Base-by-base conservation (phyloP, 2,329 filamentous ascomycete species). In the Trichophyton benhamiae region DNA sequence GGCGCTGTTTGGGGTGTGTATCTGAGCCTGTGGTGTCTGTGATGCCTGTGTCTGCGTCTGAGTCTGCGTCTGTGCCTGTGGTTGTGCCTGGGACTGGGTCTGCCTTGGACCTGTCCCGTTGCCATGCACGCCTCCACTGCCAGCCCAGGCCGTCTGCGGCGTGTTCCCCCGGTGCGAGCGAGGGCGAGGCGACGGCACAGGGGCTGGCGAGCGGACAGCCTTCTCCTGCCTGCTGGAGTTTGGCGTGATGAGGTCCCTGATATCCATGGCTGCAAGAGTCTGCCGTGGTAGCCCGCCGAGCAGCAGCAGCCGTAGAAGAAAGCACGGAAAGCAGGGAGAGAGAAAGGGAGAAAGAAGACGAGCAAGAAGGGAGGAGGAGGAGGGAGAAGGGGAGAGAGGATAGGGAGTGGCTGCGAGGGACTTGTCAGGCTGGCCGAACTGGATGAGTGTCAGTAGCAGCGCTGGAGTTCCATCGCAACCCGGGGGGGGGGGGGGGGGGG, bases 221-320 rank as follows among this genome's bases (percentile, higher is more conserved):
- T 55, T 55, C 15, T 55, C 49, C 49, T 33, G 49, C 17, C 49
- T 58, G 20, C n/a, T 15, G 13, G 55, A 25, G 55, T 36, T 25
- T 20, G 33, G 55, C 7, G 36, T 58, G 55, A 58, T 58, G 33
- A 58, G 41, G 55, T 41, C 33, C 17, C 41, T 58, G 33, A 58
- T 58, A 33, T 58, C 55, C 55, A 58, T 58, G 33, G 22, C 55
- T 15, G 20, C 36, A n/a, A 8, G 13, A 58, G n/a, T 44, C 13
- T 44, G 41, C n/a, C 17, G n/a, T 44, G 15, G 41, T 15, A 44
- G 41, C 33, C 33, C 33, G 33, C 33, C 33, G 33, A 36, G 33
- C 33, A 36, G 33, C 33, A 36, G 33, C 33, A 36, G 33, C 33
- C 8, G 33, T 13, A 36, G 33, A 36, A 36, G 33, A 2, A 36